phyloP scores from a whole-genome alignment of 768 basidiomycete genomes.

The Hericium rajendrae region DNA sequence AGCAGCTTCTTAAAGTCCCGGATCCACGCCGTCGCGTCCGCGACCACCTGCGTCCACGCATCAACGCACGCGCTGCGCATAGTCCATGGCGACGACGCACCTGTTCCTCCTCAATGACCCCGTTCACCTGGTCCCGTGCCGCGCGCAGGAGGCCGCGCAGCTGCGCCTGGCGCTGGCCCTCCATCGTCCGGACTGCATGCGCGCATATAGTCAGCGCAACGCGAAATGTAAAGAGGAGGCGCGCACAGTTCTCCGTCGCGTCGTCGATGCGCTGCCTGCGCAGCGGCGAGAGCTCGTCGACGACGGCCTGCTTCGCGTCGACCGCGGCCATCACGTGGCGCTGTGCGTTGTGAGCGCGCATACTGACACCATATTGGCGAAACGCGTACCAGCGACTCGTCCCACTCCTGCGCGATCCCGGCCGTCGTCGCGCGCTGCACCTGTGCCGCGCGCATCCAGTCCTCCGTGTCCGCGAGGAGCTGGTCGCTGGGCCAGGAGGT shows the following conservation, averaged over 20 bases:
- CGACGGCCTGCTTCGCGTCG: background rate
- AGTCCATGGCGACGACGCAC: background rate
- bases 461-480: background rate
- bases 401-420: background rate
- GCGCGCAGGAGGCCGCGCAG: constrained; percentile 7
- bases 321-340: background rate
- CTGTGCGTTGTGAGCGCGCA: background rate
- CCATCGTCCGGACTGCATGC: background rate
- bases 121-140: constrained; percentile 1
- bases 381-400: background rate
- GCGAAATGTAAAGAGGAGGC: background rate
- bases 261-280: background rate
- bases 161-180: constrained; percentile 1
- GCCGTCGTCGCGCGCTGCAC: background rate
- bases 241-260: background rate
- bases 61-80: background rate
- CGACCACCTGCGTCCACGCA: background rate
- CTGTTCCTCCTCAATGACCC: constrained; percentile 5
- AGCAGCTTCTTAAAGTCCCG: constrained; percentile 7
- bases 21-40: constrained; percentile 6
- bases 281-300: background rate
- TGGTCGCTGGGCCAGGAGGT: background rate
- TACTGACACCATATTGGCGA: background rate
- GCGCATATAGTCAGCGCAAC: background rate
- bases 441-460: background rate